phyloP scores from a whole-genome alignment of 2,329 filamentous ascomycete genomes.

The Nemania sp. region DNA sequence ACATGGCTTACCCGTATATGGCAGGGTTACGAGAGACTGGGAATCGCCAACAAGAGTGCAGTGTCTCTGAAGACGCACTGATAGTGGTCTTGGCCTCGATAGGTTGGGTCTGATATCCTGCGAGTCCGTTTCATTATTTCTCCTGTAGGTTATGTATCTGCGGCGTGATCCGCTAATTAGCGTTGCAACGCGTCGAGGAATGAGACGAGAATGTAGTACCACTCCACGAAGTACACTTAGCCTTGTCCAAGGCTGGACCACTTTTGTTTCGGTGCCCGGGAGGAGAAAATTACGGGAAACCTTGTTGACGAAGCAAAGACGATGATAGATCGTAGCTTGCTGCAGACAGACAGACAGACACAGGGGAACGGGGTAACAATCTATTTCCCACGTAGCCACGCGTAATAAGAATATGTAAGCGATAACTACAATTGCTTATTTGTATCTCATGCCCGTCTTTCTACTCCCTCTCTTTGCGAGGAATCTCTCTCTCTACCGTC shows the following conservation, averaged over 20 bases:
- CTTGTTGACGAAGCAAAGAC: not conserved
- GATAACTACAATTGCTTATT: conserved; percentile 9
- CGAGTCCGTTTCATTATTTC: not conserved
- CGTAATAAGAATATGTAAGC: too few species aligned
- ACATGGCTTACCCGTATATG: conserved; percentile 21
- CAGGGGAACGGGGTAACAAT: not conserved
- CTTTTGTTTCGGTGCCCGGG: conserved; percentile 4
- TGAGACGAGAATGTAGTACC: too few species aligned
- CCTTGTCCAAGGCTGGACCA: not conserved
- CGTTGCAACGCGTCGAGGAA: not conserved
- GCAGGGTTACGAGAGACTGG: too few species aligned
- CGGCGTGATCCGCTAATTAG: conserved; percentile 1
- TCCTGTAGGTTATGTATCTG: not conserved
- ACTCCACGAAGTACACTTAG: not conserved
- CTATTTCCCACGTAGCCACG: conserved; percentile 24
- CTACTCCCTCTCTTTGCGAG: not conserved
- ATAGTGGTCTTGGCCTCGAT: conserved; percentile 4
- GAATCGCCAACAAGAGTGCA: not conserved
- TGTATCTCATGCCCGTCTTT: not conserved
- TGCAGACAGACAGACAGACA: too few species aligned
- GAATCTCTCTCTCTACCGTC: not conserved
- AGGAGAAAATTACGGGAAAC: conserved; percentile 3
- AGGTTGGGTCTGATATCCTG: conserved; percentile 6
- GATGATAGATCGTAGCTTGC: not conserved
- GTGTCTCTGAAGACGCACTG: not conserved